These are phyloP conservation scores for Ciborinia camelliae DNA, from an alignment of 2,329 filamentous ascomycete species.

Conservation along the genomic window DNA sequence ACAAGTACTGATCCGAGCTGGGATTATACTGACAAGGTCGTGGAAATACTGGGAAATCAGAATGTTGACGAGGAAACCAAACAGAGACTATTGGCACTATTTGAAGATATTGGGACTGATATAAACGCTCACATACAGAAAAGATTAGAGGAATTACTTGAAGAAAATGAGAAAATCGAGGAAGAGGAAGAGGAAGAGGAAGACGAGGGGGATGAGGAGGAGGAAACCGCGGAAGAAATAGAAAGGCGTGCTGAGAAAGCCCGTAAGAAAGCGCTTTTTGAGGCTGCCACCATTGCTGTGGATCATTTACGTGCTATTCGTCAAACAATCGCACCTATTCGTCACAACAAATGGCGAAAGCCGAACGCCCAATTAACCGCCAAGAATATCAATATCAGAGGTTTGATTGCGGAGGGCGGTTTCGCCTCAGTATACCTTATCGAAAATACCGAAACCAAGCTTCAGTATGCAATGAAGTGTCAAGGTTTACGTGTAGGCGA, in stretches of 20 bases:
- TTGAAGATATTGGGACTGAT: background rate
- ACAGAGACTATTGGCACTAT: background rate
- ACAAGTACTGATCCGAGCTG: background rate
- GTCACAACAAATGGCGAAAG: slow-evolving; percentile 6
- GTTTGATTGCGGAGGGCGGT: background rate
- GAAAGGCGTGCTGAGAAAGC: background rate
- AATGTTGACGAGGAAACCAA: background rate
- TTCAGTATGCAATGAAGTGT: slow-evolving; percentile 3
- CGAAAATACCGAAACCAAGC: background rate
- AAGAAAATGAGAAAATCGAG: background rate
- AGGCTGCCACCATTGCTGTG: too few relatives aligned
- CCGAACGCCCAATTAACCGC: background rate
- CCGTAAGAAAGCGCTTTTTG: too few relatives aligned
- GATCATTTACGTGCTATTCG: background rate
- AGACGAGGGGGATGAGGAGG: background rate
- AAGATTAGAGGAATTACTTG: background rate
- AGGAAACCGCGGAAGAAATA: background rate
- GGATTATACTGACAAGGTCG: background rate
- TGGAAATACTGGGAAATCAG: background rate
- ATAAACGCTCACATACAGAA: background rate
- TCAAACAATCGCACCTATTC: background rate
- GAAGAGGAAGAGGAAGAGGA: background rate
- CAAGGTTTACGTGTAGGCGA: background rate
- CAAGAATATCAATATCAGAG: background rate
- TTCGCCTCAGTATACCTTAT: slow-evolving; percentile 4